phyloP scores from a whole-genome alignment of 208 protist genomes.

The Trypanosoma boissoni region DNA sequence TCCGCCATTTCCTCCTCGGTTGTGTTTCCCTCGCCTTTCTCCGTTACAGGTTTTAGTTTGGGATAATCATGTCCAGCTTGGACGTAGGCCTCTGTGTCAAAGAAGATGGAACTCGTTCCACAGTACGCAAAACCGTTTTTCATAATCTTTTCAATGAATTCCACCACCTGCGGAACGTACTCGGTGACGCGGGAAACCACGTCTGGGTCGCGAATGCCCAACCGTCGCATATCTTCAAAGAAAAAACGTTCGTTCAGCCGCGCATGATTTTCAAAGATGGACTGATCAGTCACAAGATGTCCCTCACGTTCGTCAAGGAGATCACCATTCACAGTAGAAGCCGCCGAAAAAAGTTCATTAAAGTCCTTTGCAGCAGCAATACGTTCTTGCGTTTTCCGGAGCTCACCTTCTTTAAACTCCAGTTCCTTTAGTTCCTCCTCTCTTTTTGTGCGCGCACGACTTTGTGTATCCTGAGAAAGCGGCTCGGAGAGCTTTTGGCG shows the following conservation, averaged over 20 bases:
- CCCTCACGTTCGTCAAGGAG: conserved; percentile 78
- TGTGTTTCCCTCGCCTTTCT: conserved; percentile 43
- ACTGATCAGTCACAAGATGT: conserved; percentile 53
- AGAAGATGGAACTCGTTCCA: conserved; percentile 94
- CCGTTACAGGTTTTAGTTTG: conserved; percentile 80
- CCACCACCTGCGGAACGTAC: conserved; percentile 96
- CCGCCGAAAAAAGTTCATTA: conserved; percentile 48
- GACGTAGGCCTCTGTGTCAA: conserved; percentile 91
- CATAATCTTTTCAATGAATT: conserved; percentile 94
- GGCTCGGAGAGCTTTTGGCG: conserved; percentile 44
- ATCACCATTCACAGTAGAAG: conserved; percentile 73
- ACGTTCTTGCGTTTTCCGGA: conserved; percentile 49
- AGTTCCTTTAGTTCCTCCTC: conserved; percentile 84
- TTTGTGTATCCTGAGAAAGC: conserved; percentile 39
- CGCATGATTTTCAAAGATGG: conserved; percentile 89
- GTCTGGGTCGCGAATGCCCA: conserved; percentile 90
- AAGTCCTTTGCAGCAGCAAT: conserved; percentile 55
- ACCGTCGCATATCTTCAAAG: conserved; percentile 90
- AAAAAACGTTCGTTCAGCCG: conserved; percentile 90
- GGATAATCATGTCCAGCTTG: conserved; percentile 91
- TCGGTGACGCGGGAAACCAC: conserved; percentile 97
- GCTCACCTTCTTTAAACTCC: conserved; percentile 61
- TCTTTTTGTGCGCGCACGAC: conserved; percentile 49
- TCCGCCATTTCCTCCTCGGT: conserved; percentile 90
- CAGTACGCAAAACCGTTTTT: conserved; percentile 96